phyloP scores from a whole-genome alignment of 768 basidiomycete species.

The Lactifluus volemus region DNA sequence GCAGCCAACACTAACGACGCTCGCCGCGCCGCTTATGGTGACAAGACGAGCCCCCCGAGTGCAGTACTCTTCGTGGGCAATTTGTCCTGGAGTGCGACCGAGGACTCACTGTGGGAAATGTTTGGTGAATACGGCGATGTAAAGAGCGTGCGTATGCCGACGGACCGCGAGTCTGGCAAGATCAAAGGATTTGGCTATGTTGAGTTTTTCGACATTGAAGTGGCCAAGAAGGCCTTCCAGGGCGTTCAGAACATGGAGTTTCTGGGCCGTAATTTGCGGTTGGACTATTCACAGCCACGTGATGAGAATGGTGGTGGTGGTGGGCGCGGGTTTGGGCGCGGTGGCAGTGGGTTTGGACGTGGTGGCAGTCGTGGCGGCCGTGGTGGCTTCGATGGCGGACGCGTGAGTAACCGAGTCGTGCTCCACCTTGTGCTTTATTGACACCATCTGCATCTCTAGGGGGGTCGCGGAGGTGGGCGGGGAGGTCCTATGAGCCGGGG shows the following conservation, averaged over 20 bases:
- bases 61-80: constrained; percentile 86
- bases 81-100: constrained; percentile 67
- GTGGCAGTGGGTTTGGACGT: constrained; percentile 32
- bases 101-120: constrained; percentile 82
- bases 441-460: background rate
- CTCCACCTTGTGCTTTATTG: background rate
- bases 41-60: constrained; percentile 57
- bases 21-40: constrained; percentile 70
- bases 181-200: constrained; percentile 98
- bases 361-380: constrained; percentile 31
- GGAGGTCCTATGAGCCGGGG: constrained; percentile 31
- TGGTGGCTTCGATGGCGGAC: constrained; percentile 37
- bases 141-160: constrained; percentile 82
- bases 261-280: constrained; percentile 68
- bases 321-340: constrained; percentile 33
- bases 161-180: constrained; percentile 82
- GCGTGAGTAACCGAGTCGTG: constrained; percentile 27
- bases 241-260: constrained; percentile 64
- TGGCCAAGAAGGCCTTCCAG: constrained; percentile 73
- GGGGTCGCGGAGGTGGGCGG: constrained; percentile 32
- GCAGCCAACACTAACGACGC: constrained; percentile 40
- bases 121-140: constrained; percentile 84
- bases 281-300: constrained; percentile 71
- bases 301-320: constrained; percentile 48
- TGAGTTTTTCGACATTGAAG: constrained; percentile 76